Base-by-base conservation (phyloP, 441 rosid genomes). In the Cnidoscolus chayamansa region DNA sequence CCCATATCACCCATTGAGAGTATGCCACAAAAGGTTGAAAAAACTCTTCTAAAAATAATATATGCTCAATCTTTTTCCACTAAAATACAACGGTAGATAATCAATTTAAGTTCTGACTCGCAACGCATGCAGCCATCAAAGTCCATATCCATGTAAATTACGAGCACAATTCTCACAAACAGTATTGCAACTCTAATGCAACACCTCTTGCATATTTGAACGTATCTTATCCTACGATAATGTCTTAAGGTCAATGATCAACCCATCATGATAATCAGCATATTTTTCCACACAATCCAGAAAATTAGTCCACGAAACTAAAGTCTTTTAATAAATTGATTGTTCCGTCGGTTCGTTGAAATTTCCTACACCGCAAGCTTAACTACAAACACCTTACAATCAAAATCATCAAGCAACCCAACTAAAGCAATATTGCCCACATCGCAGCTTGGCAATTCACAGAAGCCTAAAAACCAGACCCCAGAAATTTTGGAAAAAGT, bases 401-500 rank as follows among this genome's bases (percentile, higher is more conserved):
- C 45, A 55, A 48, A 30, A 48, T 48, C 53, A 12, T 49, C 16
- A 53, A 25, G 20, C 3, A 55, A 43, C 60, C 63, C 7, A 30
- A 12, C 88, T 88, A 35, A 35, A 35, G 40, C 40, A 35, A 35
- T 35, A 4, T 4, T 35, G 5, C 40, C 40, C 40, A 35, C 40
- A 35, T 35, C 3, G 3, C 4, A 35, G 40, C 40, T 35, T 35
- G 40, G 40, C 40, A 35, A 35, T 35, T 35, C 40, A 35, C 40
- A 35, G 4, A 35, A 35, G 40, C 4, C 40, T 35, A 35, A 35
- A 35, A 2, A 35, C 3, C 40, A 35, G 40, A 35, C 3, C 5
- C 40, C 40, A 35, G 40, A 35, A 35, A 35, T 73, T 87, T 91
- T 79, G 74, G 63, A 54, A 90, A 90, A 51, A 10, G 12, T 10